These are phyloP conservation scores for Allium cepa DNA, from an alignment of 106 monocot species.

Conservation along the genomic window DNA sequence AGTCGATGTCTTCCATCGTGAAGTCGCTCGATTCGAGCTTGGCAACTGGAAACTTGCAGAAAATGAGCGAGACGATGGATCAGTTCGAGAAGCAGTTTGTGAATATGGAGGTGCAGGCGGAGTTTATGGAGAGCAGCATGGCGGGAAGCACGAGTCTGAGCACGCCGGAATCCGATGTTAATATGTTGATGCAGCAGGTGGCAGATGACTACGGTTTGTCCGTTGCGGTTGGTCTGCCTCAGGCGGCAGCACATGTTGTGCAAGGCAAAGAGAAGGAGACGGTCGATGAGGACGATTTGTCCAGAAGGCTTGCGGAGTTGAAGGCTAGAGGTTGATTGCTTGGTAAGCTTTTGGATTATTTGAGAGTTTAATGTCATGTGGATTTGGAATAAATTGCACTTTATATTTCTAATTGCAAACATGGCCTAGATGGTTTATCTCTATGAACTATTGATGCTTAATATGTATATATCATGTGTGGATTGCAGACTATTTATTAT, in stretches of 20 bases:
- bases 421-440: too few relatives aligned
- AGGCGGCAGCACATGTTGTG: conserved; percentile 22
- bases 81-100: conserved; percentile 38
- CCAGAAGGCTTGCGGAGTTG: conserved; percentile 24
- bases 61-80: conserved; percentile 34
- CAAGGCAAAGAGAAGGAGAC: conserved; percentile 19
- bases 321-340: conserved; percentile 18
- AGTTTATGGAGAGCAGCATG: conserved; percentile 34
- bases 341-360: neutral
- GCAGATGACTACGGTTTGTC: conserved; percentile 52
- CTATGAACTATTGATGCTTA: too few relatives aligned
- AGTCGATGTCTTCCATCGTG: conserved; percentile 26
- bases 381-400: too few relatives aligned
- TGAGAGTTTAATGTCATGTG: too few relatives aligned
- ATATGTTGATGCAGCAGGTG: conserved; percentile 27
- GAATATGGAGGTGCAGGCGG: conserved; percentile 37
- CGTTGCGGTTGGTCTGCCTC: conserved; percentile 32
- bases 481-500: too few relatives aligned
- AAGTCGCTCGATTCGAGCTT: conserved; percentile 23
- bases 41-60: conserved; percentile 22
- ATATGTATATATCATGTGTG: too few relatives aligned
- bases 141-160: conserved; percentile 24
- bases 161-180: conserved; percentile 18
- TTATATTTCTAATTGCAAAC: too few relatives aligned
- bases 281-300: conserved; percentile 28